Conservation (phyloP, 768 basidiomycete genomes). For the Termitomyces heimii region DNA sequence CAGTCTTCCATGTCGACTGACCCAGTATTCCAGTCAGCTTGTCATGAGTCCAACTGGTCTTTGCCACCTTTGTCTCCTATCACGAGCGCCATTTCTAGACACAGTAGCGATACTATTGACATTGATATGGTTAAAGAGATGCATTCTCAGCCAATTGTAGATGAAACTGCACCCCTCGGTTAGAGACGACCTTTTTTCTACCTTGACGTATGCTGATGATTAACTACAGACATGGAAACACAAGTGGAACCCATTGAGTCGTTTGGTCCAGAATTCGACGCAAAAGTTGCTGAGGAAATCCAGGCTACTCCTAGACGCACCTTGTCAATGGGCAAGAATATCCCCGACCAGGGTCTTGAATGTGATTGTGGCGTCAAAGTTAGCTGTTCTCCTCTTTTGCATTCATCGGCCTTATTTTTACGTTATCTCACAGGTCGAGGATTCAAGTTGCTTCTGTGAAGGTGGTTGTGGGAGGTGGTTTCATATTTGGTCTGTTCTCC, state of each 20-base stretch:
- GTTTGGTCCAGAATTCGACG: slow-evolving; percentile 16
- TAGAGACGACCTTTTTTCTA: slow-evolving; percentile 1
- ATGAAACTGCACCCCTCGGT: slow-evolving; percentile 48
- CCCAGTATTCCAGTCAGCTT: slow-evolving; percentile 4
- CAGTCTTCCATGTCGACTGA: slow-evolving; percentile 3
- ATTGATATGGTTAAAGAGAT: slow-evolving; percentile 33
- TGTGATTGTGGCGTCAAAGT: slow-evolving; percentile 70
- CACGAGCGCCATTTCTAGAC: slow-evolving; percentile 10
- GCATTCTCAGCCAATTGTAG: slow-evolving; percentile 14
- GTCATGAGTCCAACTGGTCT: slow-evolving; percentile 1
- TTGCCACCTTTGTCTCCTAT: slow-evolving; percentile 8
- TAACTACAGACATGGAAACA: slow-evolving; percentile 34
- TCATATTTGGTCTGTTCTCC: slow-evolving; percentile 58
- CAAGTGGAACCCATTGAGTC: slow-evolving; percentile 37
- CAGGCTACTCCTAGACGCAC: slow-evolving; percentile 11
- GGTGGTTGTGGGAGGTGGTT: slow-evolving; percentile 70
- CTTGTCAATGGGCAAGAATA: slow-evolving; percentile 3
- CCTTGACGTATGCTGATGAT: neutral
- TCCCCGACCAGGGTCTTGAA: slow-evolving; percentile 37
- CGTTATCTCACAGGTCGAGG: slow-evolving; percentile 40
- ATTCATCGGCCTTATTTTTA: neutral
- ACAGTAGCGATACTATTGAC: slow-evolving; percentile 25
- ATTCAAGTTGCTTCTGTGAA: slow-evolving; percentile 58
- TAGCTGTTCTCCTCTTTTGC: slow-evolving; percentile 24
- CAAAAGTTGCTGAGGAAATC: slow-evolving; percentile 8